These are phyloP conservation scores for Ceriops tagal DNA, from an alignment of 345 rosid genomes.

Conservation along the genomic window DNA sequence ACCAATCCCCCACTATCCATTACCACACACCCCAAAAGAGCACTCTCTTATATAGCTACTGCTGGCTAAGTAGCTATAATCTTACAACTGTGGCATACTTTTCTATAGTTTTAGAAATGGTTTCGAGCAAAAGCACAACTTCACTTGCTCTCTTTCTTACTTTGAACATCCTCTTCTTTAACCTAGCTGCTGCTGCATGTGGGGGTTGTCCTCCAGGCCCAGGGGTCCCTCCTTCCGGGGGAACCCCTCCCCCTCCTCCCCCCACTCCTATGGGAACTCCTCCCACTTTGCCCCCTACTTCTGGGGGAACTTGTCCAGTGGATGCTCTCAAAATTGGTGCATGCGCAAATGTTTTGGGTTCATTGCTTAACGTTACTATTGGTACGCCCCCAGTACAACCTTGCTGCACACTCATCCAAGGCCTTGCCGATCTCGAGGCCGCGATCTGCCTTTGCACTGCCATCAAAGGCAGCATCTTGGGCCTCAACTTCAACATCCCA, in stretches of 20 bases:
- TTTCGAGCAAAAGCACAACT: conserved; percentile 33
- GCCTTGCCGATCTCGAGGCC: conserved; percentile 53
- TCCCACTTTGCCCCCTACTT: conserved; percentile 11
- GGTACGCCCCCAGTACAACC: conserved; percentile 47
- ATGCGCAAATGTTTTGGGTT: conserved; percentile 42
- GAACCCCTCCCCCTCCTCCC: too few relatives aligned
- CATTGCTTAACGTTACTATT: conserved; percentile 43
- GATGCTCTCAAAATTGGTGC: conserved; percentile 51
- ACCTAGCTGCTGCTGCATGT: conserved; percentile 40
- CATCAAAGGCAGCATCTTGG: conserved; percentile 44
- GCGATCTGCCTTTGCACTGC: conserved; percentile 58
- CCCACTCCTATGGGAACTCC: not conserved
- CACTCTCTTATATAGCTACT: conserved; percentile 14
- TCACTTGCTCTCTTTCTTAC: conserved; percentile 46
- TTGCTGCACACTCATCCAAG: conserved; percentile 46
- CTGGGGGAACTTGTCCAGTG: conserved; percentile 34
- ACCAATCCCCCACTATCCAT: conserved; percentile 18
- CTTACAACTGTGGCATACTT: not conserved
- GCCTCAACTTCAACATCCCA: conserved; percentile 49
- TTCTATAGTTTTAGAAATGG: conserved; percentile 30
- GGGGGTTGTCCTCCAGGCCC: conserved; percentile 43
- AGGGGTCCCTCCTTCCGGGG: not conserved
- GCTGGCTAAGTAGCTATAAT: not conserved
- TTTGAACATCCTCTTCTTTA: conserved; percentile 48
- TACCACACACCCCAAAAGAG: conserved; percentile 10